Conservation (phyloP, 768 basidiomycete genomes). For the Galerina marginata region DNA sequence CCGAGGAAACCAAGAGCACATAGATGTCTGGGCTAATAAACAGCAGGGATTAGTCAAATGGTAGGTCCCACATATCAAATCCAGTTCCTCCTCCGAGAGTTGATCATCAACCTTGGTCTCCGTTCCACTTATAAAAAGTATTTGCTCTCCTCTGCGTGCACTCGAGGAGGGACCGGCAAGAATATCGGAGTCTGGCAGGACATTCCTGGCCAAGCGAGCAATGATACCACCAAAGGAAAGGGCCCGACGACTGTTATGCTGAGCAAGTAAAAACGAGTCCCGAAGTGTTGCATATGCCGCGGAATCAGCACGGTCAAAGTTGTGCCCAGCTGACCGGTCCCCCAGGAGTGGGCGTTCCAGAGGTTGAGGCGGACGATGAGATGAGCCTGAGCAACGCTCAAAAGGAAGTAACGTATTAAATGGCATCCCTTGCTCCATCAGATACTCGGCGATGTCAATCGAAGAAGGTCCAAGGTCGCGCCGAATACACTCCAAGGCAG, state of each 20-base stretch:
- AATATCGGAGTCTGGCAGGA: background rate
- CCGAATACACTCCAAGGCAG: no score
- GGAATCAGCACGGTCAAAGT: conserved; percentile 16
- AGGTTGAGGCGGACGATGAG: background rate
- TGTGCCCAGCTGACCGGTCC: background rate
- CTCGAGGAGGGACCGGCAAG: conserved; percentile 15
- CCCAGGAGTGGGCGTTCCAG: conserved; percentile 14
- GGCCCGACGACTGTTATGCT: conserved; percentile 12
- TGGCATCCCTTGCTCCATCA: no score
- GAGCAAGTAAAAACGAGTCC: conserved; percentile 3
- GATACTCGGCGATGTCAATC: no score
- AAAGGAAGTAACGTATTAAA: no score
- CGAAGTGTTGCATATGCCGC: conserved; percentile 5
- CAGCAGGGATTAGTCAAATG: background rate
- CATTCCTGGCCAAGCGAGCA: conserved; percentile 11
- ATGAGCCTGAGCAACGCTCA: no score
- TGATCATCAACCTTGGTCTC: conserved; percentile 18
- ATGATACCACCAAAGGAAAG: conserved; percentile 15
- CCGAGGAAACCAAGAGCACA: conserved; percentile 25
- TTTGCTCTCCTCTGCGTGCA: conserved; percentile 1
- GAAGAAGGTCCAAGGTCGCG: no score
- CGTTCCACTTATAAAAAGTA: background rate
- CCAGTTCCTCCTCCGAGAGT: conserved; percentile 14
- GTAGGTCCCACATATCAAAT: conserved; percentile 23
- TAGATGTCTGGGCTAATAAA: conserved; percentile 7